Evolutionary conservation across 2,329 filamentous ascomycete species (phyloP).

Genomic region (Dothideomycetidae sp.): DNA sequence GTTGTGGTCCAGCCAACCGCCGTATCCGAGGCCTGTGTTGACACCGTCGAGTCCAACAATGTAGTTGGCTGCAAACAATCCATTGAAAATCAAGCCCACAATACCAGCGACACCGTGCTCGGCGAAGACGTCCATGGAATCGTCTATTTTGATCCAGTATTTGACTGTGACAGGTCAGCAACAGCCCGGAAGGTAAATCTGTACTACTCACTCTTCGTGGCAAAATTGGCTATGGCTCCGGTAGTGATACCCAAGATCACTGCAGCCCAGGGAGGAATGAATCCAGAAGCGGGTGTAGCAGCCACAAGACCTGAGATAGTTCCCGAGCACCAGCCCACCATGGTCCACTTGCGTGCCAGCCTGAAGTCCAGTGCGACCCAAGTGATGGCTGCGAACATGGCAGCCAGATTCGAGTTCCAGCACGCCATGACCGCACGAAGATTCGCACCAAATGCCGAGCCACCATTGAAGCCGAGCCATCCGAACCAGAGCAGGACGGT

Average conservation of each 20-base stretch:
- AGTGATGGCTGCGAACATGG: slow-evolving; percentile 79
- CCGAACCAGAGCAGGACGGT: slow-evolving; percentile 90
- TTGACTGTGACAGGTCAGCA: too few relatives aligned
- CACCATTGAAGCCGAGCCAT: slow-evolving; percentile 49
- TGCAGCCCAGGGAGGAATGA: slow-evolving; percentile 53
- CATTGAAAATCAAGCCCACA: slow-evolving; percentile 65
- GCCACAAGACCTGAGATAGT: slow-evolving; percentile 76
- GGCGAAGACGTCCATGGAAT: slow-evolving; percentile 81
- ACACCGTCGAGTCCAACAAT: slow-evolving; percentile 64
- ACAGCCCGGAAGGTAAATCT: too few relatives aligned
- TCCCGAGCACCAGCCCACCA: slow-evolving; percentile 85
- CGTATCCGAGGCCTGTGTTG: slow-evolving; percentile 41
- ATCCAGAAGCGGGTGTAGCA: slow-evolving; percentile 72
- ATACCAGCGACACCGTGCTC: slow-evolving; percentile 79
- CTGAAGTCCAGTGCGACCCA: slow-evolving; percentile 96
- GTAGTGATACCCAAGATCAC: slow-evolving; percentile 47
- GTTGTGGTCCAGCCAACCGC: slow-evolving; percentile 64
- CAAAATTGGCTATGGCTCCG: slow-evolving; percentile 64
- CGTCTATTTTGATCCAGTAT: slow-evolving; percentile 66
- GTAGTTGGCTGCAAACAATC: slow-evolving; percentile 52
- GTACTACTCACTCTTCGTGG: slow-evolving; percentile 75
- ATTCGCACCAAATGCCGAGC: slow-evolving; percentile 48
- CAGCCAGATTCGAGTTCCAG: slow-evolving; percentile 94
- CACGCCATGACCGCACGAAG: slow-evolving; percentile 88
- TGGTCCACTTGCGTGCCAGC: slow-evolving; percentile 85